Conservation (phyloP, 176 grass and related monocot genomes). For the Eragrostis nindensis region DNA sequence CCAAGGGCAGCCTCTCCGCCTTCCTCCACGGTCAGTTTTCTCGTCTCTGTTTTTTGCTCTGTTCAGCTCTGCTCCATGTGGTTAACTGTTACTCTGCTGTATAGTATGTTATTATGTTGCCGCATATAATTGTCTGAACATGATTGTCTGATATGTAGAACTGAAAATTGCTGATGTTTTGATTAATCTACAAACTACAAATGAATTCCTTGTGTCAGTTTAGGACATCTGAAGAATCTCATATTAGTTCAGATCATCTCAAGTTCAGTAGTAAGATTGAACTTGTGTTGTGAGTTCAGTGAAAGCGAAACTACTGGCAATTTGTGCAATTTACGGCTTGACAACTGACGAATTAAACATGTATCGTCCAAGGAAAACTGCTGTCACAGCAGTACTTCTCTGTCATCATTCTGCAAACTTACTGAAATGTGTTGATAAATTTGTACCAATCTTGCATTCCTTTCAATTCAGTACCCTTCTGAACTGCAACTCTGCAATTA, state of each 20-base stretch:
- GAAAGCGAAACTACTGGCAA: background rate
- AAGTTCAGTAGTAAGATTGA: no score
- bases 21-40: constrained; percentile 57
- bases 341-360: background rate
- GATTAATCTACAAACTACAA: background rate
- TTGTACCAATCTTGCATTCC: background rate
- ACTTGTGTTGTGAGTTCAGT: background rate
- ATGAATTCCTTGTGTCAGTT: background rate
- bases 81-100: background rate
- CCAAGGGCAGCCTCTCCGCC: constrained; percentile 61
- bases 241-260: no score
- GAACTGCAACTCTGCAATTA: background rate
- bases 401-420: background rate
- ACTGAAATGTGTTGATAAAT: background rate
- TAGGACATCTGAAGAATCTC: no score
- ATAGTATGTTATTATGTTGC: background rate
- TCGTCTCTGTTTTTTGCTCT: background rate
- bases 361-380: no score
- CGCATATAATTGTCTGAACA: background rate
- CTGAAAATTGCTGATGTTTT: background rate
- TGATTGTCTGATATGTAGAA: background rate
- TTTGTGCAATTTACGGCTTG: background rate
- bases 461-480: background rate
- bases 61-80: no score
- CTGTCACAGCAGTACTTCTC: no score